Evolutionary conservation across 305 asterid genomes (phyloP).

Genomic region (Solanum aculeatissimum): DNA sequence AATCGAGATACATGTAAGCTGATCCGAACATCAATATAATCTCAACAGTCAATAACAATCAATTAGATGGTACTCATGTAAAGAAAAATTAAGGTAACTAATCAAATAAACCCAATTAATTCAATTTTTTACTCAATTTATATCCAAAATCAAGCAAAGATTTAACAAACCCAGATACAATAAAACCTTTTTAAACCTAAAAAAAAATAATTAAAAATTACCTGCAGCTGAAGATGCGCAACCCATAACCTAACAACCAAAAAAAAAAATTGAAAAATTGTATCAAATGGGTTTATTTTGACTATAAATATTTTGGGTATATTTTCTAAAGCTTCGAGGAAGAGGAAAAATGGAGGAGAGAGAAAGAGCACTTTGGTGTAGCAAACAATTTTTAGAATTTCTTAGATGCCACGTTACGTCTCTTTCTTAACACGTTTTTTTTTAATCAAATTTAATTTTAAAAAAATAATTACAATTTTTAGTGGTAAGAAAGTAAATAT

Average conservation of each 20-base stretch:
- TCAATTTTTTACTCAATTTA: not conserved
- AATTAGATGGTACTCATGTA: not conserved
- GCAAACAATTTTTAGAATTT: not conserved
- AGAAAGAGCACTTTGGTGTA: not conserved
- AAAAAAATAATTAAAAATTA: constrained; percentile 11
- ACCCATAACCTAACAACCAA: constrained; percentile 34
- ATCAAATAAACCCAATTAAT: not conserved
- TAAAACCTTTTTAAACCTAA: not conserved
- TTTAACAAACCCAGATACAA: not conserved
- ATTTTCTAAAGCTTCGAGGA: not conserved
- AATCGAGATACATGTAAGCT: not conserved
- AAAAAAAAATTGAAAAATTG: not conserved
- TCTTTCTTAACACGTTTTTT: not conserved
- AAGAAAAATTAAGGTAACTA: not conserved
- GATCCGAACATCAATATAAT: not conserved
- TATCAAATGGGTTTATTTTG: not conserved
- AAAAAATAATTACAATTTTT: too few relatives aligned
- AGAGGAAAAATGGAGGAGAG: not conserved
- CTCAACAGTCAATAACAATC: not conserved
- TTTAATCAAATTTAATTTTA: too few relatives aligned
- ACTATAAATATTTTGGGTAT: not conserved
- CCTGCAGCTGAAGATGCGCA: constrained; percentile 80
- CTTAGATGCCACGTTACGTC: not conserved
- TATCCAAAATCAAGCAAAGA: not conserved
- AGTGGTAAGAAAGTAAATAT: too few relatives aligned